phyloP scores from a whole-genome alignment of 352 stramenopile genomes.

The Elongisporangium prolatum region DNA sequence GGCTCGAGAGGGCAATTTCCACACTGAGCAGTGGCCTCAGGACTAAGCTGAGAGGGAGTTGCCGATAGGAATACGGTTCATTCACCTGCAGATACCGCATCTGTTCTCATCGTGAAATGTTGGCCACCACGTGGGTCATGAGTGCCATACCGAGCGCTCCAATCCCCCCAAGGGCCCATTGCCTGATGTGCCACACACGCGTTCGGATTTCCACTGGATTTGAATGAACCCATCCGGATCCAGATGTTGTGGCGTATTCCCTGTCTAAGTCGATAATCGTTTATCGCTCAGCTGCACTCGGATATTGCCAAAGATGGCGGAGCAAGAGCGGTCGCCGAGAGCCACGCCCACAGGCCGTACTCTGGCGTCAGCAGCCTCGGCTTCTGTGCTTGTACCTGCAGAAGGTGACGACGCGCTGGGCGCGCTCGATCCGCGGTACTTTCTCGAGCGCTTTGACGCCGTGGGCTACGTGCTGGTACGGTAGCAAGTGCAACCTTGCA shows the following conservation, averaged over 20 bases:
- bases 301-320: neutral
- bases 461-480: constrained; percentile 62
- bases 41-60: neutral
- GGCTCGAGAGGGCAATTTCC: neutral
- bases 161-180: neutral
- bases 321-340: neutral
- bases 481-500: neutral
- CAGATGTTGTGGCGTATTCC: neutral
- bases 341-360: neutral
- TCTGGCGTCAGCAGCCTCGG: neutral
- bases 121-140: no score
- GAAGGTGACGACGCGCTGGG: constrained; percentile 62
- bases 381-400: constrained; percentile 62
- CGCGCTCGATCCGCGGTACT: constrained; percentile 75
- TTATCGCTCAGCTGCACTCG: neutral
- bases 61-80: neutral
- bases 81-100: no score
- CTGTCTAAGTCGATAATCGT: neutral
- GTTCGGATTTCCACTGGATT: neutral
- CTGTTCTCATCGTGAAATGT: no score
- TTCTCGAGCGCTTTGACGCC: constrained; percentile 75
- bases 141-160: no score
- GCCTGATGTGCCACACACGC: neutral
- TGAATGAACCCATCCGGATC: neutral
- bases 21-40: no score